These are phyloP conservation scores for Colletotrichum echinochloae DNA, from an alignment of 2,329 filamentous ascomycete species.

Conservation along the genomic window DNA sequence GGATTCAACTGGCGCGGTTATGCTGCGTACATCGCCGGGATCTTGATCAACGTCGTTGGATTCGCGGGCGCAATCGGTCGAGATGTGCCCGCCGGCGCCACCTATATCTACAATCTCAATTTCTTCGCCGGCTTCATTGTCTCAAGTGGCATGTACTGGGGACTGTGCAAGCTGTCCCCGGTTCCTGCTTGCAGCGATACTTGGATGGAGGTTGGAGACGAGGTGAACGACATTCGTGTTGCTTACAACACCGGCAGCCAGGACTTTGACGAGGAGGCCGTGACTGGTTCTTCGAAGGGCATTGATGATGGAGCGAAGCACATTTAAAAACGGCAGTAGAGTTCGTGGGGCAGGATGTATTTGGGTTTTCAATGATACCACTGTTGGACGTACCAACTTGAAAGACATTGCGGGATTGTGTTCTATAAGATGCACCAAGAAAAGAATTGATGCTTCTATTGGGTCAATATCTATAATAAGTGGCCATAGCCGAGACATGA, in stretches of 20 bases:
- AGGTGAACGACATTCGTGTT: conserved; percentile 66
- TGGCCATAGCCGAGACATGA: neutral
- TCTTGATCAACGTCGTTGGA: conserved; percentile 90
- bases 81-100: conserved; percentile 80
- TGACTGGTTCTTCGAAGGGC: conserved; percentile 15
- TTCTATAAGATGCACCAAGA: neutral
- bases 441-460: neutral
- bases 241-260: conserved; percentile 58
- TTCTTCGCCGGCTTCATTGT: conserved; percentile 89
- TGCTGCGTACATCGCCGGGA: conserved; percentile 82
- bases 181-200: conserved; percentile 78
- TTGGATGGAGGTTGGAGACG: conserved; percentile 82
- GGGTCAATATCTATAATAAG: neutral
- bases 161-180: conserved; percentile 75
- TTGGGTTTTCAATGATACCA: conserved; percentile 35
- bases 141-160: conserved; percentile 74
- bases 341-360: neutral
- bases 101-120: conserved; percentile 90
- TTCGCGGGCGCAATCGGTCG: conserved; percentile 85
- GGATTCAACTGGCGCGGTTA: conserved; percentile 90
- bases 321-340: neutral
- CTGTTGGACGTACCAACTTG: neutral
- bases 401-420: too few relatives aligned
- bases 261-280: conserved; percentile 53
- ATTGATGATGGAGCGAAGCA: conserved; percentile 16